These are phyloP conservation scores for Aegilops bicornis DNA, from an alignment of 176 grass and related monocot genomes.

Conservation along the genomic window DNA sequence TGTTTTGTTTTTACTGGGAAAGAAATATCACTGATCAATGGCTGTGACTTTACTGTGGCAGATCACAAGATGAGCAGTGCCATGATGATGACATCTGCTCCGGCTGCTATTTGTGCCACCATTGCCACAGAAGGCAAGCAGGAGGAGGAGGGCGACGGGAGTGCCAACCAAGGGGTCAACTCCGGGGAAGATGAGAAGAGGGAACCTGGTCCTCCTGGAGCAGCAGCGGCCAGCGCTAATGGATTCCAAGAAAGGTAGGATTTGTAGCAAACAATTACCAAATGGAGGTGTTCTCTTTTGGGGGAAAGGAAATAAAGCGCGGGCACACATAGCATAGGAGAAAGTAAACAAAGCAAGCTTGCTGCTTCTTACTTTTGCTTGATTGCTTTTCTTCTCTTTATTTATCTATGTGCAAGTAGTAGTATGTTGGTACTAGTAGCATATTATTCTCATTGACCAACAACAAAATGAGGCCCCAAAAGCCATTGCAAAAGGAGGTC, in stretches of 20 bases:
- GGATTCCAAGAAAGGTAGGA: slow-evolving; percentile 71
- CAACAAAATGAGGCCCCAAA: slow-evolving; percentile 22
- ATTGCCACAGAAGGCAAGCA: slow-evolving; percentile 26
- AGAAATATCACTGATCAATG: too few relatives aligned
- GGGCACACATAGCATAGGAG: neutral
- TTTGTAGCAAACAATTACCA: slow-evolving; percentile 32
- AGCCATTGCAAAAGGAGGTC: slow-evolving; percentile 32
- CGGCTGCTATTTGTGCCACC: neutral
- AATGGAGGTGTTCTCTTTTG: slow-evolving; percentile 37
- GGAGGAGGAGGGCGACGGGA: neutral
- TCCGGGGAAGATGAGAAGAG: slow-evolving; percentile 35
- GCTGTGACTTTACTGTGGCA: neutral
- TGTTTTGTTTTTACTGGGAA: too few relatives aligned
- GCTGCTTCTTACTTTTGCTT: slow-evolving; percentile 2
- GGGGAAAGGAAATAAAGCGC: slow-evolving; percentile 26
- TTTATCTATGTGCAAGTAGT: slow-evolving; percentile 7
- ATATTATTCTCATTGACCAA: slow-evolving; percentile 21
- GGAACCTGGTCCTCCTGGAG: slow-evolving; percentile 39
- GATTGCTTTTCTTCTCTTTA: neutral
- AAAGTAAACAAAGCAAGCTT: slow-evolving; percentile 28
- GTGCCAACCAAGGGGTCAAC: slow-evolving; percentile 52
- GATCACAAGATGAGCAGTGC: slow-evolving; percentile 47
- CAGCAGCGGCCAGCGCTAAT: slow-evolving; percentile 41
- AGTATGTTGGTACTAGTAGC: neutral
- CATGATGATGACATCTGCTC: slow-evolving; percentile 12